Evolutionary conservation across 768 basidiomycete species (phyloP).

Genomic region (Tylopilus felleus): DNA sequence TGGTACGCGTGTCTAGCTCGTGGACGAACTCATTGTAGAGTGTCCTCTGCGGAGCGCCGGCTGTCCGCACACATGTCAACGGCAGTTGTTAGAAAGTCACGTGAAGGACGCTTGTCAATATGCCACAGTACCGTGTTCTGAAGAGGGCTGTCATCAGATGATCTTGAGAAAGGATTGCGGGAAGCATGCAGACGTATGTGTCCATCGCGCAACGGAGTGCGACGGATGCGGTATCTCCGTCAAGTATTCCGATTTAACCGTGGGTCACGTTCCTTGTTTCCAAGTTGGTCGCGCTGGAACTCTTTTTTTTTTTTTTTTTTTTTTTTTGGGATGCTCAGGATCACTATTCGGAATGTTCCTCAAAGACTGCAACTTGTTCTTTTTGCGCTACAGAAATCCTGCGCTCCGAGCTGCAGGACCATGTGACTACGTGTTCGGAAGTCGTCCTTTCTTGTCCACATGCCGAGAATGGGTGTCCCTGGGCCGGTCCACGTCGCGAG

Average conservation of each 20-base stretch:
- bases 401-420: slow-evolving; percentile 34
- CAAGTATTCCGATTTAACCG: slow-evolving; percentile 37
- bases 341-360: slow-evolving; percentile 40
- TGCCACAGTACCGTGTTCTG: slow-evolving; percentile 49
- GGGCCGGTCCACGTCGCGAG: slow-evolving; percentile 43
- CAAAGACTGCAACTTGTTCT: slow-evolving; percentile 36
- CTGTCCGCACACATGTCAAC: slow-evolving; percentile 60
- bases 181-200: slow-evolving; percentile 39
- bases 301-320: slow-evolving; percentile 6
- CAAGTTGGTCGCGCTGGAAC: slow-evolving; percentile 3
- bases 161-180: slow-evolving; percentile 47
- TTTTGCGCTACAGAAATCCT: slow-evolving; percentile 39
- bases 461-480: slow-evolving; percentile 48
- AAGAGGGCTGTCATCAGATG: slow-evolving; percentile 42
- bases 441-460: slow-evolving; percentile 44
- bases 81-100: slow-evolving; percentile 63
- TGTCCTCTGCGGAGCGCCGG: slow-evolving; percentile 61
- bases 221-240: slow-evolving; percentile 36
- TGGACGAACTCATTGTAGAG: slow-evolving; percentile 76
- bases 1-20: slow-evolving; percentile 49
- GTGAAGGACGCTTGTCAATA: slow-evolving; percentile 60
- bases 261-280: slow-evolving; percentile 21
- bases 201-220: slow-evolving; percentile 37
- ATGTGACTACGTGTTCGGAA: slow-evolving; percentile 39
- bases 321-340: slow-evolving; percentile 26